These are phyloP conservation scores for Apophysomyces sp. DNA, from an alignment of 371 early-diverging fungal genomes.

Conservation along the genomic window DNA sequence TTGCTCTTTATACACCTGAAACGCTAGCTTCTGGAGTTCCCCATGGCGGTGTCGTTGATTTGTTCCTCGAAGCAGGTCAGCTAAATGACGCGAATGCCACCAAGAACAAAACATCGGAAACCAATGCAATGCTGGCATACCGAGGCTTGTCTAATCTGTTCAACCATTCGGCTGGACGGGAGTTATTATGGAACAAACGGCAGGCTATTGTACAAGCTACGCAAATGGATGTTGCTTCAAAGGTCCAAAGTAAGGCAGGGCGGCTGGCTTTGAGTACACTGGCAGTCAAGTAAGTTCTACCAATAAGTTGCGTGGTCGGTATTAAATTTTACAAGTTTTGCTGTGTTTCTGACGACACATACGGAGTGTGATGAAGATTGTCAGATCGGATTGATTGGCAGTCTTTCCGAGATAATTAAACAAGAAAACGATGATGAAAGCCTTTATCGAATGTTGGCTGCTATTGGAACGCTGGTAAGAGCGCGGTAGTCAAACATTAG, in stretches of 20 bases:
- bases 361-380: conserved; percentile 40
- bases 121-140: conserved; percentile 69
- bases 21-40: conserved; percentile 18
- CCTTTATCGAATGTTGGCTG: conserved; percentile 53
- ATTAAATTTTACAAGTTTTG: conserved; percentile 9
- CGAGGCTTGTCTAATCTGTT: conserved; percentile 68
- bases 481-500: no score
- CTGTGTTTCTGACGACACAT: conserved; percentile 34
- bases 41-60: conserved; percentile 12
- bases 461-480: conserved; percentile 60
- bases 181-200: conserved; percentile 37
- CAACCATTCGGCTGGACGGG: conserved; percentile 38
- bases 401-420: conserved; percentile 47
- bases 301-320: background rate
- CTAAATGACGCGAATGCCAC: background rate
- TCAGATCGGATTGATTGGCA: conserved; percentile 44
- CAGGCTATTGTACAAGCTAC: conserved; percentile 16
- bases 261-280: conserved; percentile 40
- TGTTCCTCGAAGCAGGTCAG: conserved; percentile 37
- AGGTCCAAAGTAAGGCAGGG: conserved; percentile 24
- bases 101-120: conserved; percentile 43
- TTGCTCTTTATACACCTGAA: conserved; percentile 52
- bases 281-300: conserved; percentile 38
- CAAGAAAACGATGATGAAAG: conserved; percentile 53
- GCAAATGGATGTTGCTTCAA: conserved; percentile 28